Base-by-base conservation (phyloP, 2,329 filamentous ascomycete genomes). In the Scopulariopsis brevicaulis region DNA sequence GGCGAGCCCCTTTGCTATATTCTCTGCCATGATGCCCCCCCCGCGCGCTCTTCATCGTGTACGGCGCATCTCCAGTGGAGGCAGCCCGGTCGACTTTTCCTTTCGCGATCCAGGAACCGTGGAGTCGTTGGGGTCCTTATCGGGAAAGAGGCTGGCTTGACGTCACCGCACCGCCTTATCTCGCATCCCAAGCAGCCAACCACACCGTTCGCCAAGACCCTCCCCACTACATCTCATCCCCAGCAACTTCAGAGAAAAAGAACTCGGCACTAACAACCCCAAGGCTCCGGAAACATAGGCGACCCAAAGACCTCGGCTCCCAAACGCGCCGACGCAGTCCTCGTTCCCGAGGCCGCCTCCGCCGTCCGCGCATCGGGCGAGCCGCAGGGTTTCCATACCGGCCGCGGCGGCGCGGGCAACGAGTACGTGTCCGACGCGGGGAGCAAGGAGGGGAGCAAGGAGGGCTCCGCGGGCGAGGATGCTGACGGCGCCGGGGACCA, bases 391-490 rank as follows among this genome's bases (percentile, higher is more conserved):
- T 79, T 75, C 68, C 81, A 85, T 71, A 77, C 76, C 48, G 82
- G 82, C 59, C 81, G 82, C 35, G 82, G 82, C 65, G 82, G 82
- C 59, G 80, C 77, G 11, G 82, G 81, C 56, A 85, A 85, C 67
- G 78, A 77, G 67, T 72, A 77, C 63, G 63, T 71, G 12, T 63
- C 62, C 40, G 64, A 70, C 59, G 62, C 15, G 12, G 51, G 51
- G 18, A 53, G 63, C 59, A 66, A 70, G 60, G 67, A 68, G 63
- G 66, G 66, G 18, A 53, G 63, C 59, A 66, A 70, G 60, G 67
- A 68, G 63, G 66, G 66, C 58, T 60, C 65, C 8, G 63, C 65
- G 18, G 65, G 68, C 25, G 65, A 69, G 62, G 64, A 64, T 48
- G 55, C 62, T 35, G 58, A 60, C n/a, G 63, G 61, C 53, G 60